A percentile compares a stretch with the other conserved stretches of the same genome.
These are phyloP conservation scores for Fusarium acutatum DNA, from an alignment of 2,329 filamentous ascomycete species.

Conservation along the genomic window DNA sequence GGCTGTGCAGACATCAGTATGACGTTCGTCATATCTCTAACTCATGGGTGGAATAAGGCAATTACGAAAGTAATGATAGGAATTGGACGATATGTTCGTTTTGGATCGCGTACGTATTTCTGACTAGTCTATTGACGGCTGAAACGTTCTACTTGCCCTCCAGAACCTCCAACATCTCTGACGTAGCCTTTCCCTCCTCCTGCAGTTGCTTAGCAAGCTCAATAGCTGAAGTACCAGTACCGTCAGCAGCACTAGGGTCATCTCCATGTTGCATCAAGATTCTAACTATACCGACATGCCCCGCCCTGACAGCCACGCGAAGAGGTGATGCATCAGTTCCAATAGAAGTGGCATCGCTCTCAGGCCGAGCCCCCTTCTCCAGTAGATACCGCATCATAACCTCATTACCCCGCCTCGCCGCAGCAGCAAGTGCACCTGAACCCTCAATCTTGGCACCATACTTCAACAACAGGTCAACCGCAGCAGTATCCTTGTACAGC, in stretches of 20 bases:
- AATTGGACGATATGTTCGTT: rapidly evolving
- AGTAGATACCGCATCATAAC: not conserved
- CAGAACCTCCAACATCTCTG: not conserved
- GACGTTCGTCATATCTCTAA: not conserved
- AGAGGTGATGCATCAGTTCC: not conserved
- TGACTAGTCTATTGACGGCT: rapidly evolving
- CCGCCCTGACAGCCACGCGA: not conserved
- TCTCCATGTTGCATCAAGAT: not conserved
- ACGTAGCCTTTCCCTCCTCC: not conserved
- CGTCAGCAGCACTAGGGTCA: rapidly evolving
- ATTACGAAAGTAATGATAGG: rapidly evolving
- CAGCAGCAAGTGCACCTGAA: not conserved
- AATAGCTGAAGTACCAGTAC: not conserved
- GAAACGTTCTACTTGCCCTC: not conserved
- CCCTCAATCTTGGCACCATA: not conserved
- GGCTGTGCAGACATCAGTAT: not conserved
- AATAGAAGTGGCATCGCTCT: not conserved
- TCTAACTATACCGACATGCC: not conserved
- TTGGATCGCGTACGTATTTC: too few species aligned
- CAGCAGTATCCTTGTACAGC: not conserved
- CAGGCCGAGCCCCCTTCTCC: not conserved
- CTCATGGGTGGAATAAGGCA: rapidly evolving
- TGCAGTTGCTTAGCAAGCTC: not conserved
- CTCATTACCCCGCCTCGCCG: not conserved
- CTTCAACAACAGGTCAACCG: not conserved